These are phyloP conservation scores for Tolypocladium ophioglossoides DNA, from an alignment of 2,329 filamentous ascomycete species.

Conservation along the genomic window DNA sequence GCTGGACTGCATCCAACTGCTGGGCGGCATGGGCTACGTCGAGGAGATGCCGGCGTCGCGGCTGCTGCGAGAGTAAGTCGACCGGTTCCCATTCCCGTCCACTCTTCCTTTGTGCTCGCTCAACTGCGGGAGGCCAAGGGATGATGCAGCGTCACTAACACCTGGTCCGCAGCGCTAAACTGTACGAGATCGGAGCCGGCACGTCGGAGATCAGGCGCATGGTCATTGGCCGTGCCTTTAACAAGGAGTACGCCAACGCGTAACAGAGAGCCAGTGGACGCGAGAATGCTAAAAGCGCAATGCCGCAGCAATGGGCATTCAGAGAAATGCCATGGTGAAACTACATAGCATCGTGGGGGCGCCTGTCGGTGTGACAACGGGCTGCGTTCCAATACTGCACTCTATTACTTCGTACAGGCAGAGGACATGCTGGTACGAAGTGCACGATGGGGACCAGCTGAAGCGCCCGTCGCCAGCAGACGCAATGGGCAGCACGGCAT, in stretches of 20 bases:
- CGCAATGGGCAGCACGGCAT: too few relatives aligned
- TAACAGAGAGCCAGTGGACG: constrained; percentile 3
- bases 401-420: not conserved
- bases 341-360: not conserved
- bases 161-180: constrained; percentile 42
- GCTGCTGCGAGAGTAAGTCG: constrained; percentile 57
- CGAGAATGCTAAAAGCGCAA: not conserved
- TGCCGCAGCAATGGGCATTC: not conserved
- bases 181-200: constrained; percentile 96
- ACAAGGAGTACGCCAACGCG: constrained; percentile 60
- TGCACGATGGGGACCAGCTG: not conserved
- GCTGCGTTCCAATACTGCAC: not conserved
- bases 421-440: not conserved
- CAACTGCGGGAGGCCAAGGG: too few relatives aligned
- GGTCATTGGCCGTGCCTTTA: constrained; percentile 88
- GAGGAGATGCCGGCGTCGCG: constrained; percentile 90
- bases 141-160: constrained; percentile 8
- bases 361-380: not conserved
- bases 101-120: not conserved
- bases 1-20: constrained; percentile 79
- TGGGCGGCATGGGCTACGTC: constrained; percentile 92
- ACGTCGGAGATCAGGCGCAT: constrained; percentile 90
- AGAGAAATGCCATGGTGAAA: too few relatives aligned
- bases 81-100: not conserved
- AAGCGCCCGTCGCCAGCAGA: too few relatives aligned